Percentiles rank a stretch among this genome's conserved stretches.
Conservation (phyloP, 176 grass and related monocot species). For the bread wheat (Triticum aestivum) region IWGSC_CS_RefSeq_v2.1 NC_057796.1:317329873-317330372, state of each 20-base stretch:
- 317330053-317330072: constrained; percentile 21
- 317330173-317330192: constrained; percentile 2
- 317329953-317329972: constrained; percentile 10
- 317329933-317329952: not conserved
- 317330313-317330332: constrained; percentile 13
- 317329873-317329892: not conserved
- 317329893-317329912: not conserved
- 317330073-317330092: not conserved
- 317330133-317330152: constrained; percentile 30
- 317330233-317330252: constrained; percentile 35
- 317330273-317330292: constrained; percentile 25
- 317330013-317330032: not conserved
- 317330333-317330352: constrained; percentile 37
- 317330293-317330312: constrained; percentile 30
- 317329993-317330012: constrained; percentile 10
- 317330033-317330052: constrained; percentile 27
- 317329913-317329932: not conserved
- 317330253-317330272: constrained; percentile 52
- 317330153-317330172: constrained; percentile 35
- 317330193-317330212: constrained; percentile 21
- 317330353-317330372: constrained; percentile 9
- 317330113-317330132: constrained; percentile 32
- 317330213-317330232: constrained; percentile 32
- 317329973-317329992: not conserved
- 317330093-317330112: constrained; percentile 26